Evolutionary conservation across 305 asterid species (phyloP), one percentile per base, ranked within the genome.

Genomic region (Fraxinus angustifolia): DNA sequence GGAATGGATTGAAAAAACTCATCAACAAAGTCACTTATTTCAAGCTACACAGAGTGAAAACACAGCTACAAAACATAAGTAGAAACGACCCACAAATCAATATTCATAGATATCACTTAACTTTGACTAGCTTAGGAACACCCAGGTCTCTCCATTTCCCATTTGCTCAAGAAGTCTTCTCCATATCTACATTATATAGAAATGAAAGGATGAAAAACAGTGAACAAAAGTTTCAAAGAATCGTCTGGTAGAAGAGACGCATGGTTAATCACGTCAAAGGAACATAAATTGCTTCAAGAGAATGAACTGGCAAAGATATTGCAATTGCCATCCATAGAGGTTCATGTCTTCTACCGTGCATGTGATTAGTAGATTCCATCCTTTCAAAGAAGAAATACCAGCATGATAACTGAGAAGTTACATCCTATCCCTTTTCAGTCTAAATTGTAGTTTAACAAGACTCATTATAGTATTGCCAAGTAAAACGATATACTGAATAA

Each of bases 141-240:
- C 33, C 75, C 73, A 58, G 26, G 16, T 38, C 65, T 42, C 86
- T 65, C 68, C 65, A 21, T 14, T 26, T 73, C n/a, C 71, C 82
- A 77, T 73, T 80, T 76, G 80, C 87, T 88, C 85, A 90, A 81
- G 87, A 85, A 78, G 88, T 73, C 85, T 88, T 91, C 83, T 87
- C 93, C 83, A 68, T 33, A 84, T 87, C 94, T 91, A 88, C 86
- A 83, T 31, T 72, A 80, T 3, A 58, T 35, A 0, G 48, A 10
- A 40, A 40, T 8, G 16, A 10, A 40, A 40, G 14, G 48, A 40
- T 10, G 48, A 40, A 10, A 40, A 2, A 40, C 2, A 40, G 48
- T 0, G 0, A 40, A 2, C 3, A 8, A 40, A 40, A 38, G 48
- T 38, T 40, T 40, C 14, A 40, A 40, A 40, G 48, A 48, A 3